These are phyloP conservation scores for Pyrenochaeta sp. DNA, from an alignment of 2,329 filamentous ascomycete species.

Conservation along the genomic window DNA sequence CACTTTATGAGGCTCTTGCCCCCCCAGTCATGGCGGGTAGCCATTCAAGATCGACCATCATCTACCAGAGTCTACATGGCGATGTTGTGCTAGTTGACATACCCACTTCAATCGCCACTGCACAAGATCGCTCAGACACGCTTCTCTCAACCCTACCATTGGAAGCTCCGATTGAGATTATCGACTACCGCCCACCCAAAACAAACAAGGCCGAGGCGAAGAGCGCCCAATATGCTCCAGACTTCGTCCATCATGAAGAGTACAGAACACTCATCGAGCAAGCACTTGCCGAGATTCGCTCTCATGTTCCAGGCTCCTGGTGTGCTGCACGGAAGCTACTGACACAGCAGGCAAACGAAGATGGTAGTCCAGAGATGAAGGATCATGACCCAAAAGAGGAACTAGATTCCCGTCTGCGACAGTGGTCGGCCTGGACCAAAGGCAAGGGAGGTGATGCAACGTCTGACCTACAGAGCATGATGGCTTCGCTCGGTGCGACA, in stretches of 20 bases:
- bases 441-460: slow-evolving; percentile 31
- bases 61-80: slow-evolving; percentile 61
- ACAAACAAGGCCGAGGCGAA: slow-evolving; percentile 53
- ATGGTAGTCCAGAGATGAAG: slow-evolving; percentile 22
- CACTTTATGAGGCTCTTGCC: no score
- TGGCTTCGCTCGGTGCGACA: slow-evolving; percentile 40
- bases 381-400: slow-evolving; percentile 36
- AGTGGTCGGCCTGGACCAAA: slow-evolving; percentile 35
- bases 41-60: slow-evolving; percentile 42
- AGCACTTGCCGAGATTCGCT: slow-evolving; percentile 47
- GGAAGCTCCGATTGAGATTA: slow-evolving; percentile 56
- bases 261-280: slow-evolving; percentile 49
- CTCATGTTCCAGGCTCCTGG: slow-evolving; percentile 34
- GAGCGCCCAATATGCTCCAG: slow-evolving; percentile 29
- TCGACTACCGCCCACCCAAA: slow-evolving; percentile 62
- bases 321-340: slow-evolving; percentile 34
- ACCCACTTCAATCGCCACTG: slow-evolving; percentile 71
- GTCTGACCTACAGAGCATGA: slow-evolving; percentile 45
- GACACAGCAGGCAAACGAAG: slow-evolving; percentile 22
- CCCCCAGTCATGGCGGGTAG: background rate
- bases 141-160: slow-evolving; percentile 57
- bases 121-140: slow-evolving; percentile 62
- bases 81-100: slow-evolving; percentile 71
- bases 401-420: slow-evolving; percentile 34
- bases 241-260: slow-evolving; percentile 43